Conservation (phyloP, 1,284 basidiomycete species). For the Cutaneotrichosporon mucoides region DNA sequence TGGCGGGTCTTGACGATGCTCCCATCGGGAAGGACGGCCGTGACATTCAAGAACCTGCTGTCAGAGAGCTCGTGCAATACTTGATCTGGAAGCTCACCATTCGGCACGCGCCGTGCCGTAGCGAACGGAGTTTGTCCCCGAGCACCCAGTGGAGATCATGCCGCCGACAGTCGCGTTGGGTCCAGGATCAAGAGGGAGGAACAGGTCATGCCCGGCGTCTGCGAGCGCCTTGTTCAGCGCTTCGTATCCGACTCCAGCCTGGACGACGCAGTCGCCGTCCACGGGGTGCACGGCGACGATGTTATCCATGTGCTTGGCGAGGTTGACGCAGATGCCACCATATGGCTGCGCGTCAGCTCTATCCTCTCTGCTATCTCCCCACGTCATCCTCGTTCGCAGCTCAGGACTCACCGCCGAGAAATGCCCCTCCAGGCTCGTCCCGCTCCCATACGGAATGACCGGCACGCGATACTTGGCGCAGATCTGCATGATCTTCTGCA, state of each 20-base stretch:
- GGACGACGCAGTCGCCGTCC: conserved; percentile 74
- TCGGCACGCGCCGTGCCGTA: conserved; percentile 79
- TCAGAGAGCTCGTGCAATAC: background rate
- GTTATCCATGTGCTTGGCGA: conserved; percentile 69
- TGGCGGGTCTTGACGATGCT: conserved; percentile 86
- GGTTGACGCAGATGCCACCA: conserved; percentile 77
- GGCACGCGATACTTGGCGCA: conserved; percentile 32
- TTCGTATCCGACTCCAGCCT: conserved; percentile 76
- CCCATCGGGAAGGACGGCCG: conserved; percentile 79
- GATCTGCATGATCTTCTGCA: conserved; percentile 32
- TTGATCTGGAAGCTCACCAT: conserved; percentile 57
- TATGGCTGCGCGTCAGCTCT: conserved; percentile 26
- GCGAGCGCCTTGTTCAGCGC: conserved; percentile 70
- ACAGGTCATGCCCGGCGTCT: conserved; percentile 67
- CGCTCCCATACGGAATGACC: conserved; percentile 39
- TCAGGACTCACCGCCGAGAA: conserved; percentile 19
- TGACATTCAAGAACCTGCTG: conserved; percentile 47
- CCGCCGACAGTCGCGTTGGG: conserved; percentile 76
- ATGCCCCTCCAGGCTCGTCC: conserved; percentile 40
- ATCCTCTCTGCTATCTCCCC: background rate
- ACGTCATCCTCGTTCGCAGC: no score
- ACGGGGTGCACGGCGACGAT: conserved; percentile 61
- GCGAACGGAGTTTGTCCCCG: conserved; percentile 71
- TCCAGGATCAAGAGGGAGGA: conserved; percentile 72
- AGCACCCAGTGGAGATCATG: conserved; percentile 72